These are phyloP conservation scores for Thelonectria olida DNA, from an alignment of 2,329 filamentous ascomycete genomes.

Conservation along the genomic window DNA sequence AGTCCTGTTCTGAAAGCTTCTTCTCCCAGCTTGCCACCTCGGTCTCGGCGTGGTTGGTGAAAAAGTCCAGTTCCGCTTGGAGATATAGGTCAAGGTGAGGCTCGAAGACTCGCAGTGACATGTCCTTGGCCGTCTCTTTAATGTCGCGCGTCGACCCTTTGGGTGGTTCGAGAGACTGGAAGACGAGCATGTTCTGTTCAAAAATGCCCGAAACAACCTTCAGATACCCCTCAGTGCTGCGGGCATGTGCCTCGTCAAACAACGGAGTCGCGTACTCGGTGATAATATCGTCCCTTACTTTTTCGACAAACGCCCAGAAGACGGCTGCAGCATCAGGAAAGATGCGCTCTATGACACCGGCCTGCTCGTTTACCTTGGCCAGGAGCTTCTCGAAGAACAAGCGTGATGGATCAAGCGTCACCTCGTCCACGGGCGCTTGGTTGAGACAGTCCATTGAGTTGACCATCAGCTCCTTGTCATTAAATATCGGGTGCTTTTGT, in stretches of 20 bases:
- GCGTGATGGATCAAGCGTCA: conserved; percentile 83
- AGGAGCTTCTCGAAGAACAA: conserved; percentile 82
- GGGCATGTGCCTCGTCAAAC: conserved; percentile 86
- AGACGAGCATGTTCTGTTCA: conserved; percentile 83
- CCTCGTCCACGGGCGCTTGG: conserved; percentile 67
- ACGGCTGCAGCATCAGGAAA: conserved; percentile 79
- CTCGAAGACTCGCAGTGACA: conserved; percentile 81
- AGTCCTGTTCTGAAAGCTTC: conserved; percentile 89
- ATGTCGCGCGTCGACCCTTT: conserved; percentile 69
- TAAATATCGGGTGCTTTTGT: conserved; percentile 86
- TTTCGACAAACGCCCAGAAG: conserved; percentile 81
- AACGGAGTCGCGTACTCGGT: conserved; percentile 86
- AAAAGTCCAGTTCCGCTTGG: conserved; percentile 88
- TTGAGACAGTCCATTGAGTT: conserved; percentile 86
- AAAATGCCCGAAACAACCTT: conserved; percentile 89
- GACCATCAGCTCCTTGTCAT: conserved; percentile 71
- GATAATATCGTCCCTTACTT: conserved; percentile 84
- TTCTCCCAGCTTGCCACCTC: conserved; percentile 91
- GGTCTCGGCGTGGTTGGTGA: conserved; percentile 77
- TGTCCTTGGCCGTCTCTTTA: conserved; percentile 70
- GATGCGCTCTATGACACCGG: conserved; percentile 79
- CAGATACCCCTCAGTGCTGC: conserved; percentile 79
- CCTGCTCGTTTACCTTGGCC: conserved; percentile 83
- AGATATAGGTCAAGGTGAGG: conserved; percentile 94
- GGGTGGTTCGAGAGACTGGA: conserved; percentile 74